Evolutionary conservation across 768 basidiomycete species (phyloP).

Genomic region (Amanita subjunquillea): DNA sequence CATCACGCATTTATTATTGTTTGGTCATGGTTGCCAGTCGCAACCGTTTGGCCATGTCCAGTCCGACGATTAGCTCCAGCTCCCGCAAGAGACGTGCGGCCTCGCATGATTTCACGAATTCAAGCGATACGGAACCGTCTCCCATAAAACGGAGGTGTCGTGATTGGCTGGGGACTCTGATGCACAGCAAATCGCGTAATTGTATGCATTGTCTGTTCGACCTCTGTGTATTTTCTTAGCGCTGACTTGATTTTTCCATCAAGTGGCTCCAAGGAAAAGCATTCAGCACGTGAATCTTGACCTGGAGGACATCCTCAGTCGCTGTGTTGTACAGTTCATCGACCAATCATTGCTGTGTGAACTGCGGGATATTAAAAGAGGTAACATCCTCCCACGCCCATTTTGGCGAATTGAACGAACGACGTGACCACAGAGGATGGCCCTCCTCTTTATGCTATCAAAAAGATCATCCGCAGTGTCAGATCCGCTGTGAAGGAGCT

Average conservation of each 20-base stretch:
- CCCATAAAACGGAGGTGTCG: neutral
- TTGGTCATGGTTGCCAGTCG: neutral
- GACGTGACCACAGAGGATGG: slow-evolving; percentile 4
- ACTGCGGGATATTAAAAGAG: slow-evolving; percentile 16
- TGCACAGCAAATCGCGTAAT: neutral
- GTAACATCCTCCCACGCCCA: slow-evolving; percentile 6
- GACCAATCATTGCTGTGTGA: slow-evolving; percentile 11
- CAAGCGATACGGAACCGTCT: neutral
- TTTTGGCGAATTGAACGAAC: slow-evolving; percentile 8
- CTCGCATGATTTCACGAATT: neutral
- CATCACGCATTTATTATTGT: neutral
- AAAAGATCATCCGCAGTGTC: slow-evolving; percentile 21
- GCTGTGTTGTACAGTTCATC: slow-evolving; percentile 10
- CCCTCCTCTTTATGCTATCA: slow-evolving; percentile 14
- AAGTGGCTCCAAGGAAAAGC: slow-evolving; percentile 9
- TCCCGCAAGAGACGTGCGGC: slow-evolving; percentile 19
- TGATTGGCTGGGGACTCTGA: neutral
- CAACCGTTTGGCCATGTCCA: slow-evolving; percentile 2
- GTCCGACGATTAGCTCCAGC: slow-evolving; percentile 7
- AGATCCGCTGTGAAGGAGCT: slow-evolving; percentile 21
- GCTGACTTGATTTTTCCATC: neutral
- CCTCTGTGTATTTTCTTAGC: neutral
- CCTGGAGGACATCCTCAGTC: slow-evolving; percentile 13
- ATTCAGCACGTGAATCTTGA: slow-evolving; percentile 11
- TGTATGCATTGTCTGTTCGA: neutral